Base-by-base conservation (phyloP, 768 basidiomycete genomes). In the Macrolepiota dolichaula region DNA sequence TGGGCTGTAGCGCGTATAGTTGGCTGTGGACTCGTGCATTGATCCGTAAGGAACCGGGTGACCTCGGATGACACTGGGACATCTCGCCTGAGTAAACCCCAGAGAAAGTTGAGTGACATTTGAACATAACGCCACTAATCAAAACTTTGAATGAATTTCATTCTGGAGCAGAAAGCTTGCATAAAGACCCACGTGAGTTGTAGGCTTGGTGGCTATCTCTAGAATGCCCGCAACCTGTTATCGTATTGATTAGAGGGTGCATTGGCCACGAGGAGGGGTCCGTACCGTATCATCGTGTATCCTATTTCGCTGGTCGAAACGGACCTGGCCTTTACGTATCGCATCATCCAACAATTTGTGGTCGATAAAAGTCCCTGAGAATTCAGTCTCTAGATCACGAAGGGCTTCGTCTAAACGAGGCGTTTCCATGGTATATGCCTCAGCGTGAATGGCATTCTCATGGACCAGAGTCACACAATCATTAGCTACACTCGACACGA, bases 121-220 rank as follows among this genome's bases (percentile, higher is more conserved):
- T 92, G 87, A 0, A 86, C 78, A 71, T 93, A 93, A 74, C 91
- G 80, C 91, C 91, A 93, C 91, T 93, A 67, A 61, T 36, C 25
- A 17, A 38, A 13, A n/a, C 22, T 50, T 35, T 44, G n/a, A 44
- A 15, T 32, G 29, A 19, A 29, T 56, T 37, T 37, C 2, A 36
- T 15, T 35, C 19, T n/a, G 22, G 22, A 51, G 32, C 2, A 19
- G 17, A 44, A 49, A 27, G 7, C n/a, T 37, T 19, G 37, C 17
- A 51, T 62, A 68, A 40, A 66, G 22, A 72, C 86, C 62, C 74
- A 91, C 92, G 73, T 94, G 91, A 51, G 90, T 91, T 19, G 81
- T 80, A 10, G 88, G 79, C 63, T 80, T 77, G 60, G 72, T 67
- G 22, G 88, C 89, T 67, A 90, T 71, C 63, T 80, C 79, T 42